These are phyloP conservation scores for Phytopythium delawarense DNA, from an alignment of 352 stramenopile genomes.

Conservation along the genomic window DNA sequence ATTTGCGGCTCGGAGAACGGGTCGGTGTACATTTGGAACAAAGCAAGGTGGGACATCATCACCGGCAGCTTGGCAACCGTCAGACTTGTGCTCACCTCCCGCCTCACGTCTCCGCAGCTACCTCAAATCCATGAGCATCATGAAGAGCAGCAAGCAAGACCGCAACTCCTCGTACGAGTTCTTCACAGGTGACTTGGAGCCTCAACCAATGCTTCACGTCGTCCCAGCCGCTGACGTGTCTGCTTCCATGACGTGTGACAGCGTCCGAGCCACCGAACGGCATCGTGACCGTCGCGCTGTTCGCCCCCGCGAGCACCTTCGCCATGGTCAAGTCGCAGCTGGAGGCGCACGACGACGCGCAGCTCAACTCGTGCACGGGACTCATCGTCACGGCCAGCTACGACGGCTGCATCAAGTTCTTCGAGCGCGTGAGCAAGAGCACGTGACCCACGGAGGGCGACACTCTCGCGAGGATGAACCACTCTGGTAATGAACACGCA, in stretches of 20 bases:
- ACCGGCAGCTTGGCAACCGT: not conserved
- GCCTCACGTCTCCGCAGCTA: conserved; percentile 10
- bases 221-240: not conserved
- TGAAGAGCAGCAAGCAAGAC: conserved; percentile 72
- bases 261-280: conserved; percentile 62
- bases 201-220: not conserved
- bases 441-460: not conserved
- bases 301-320: conserved; percentile 74
- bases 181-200: conserved; percentile 46
- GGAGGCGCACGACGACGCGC: conserved; percentile 48
- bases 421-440: conserved; percentile 43
- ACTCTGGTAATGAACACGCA: not conserved
- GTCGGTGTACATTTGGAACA: conserved; percentile 86
- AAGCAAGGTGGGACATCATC: conserved; percentile 35
- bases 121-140: conserved; percentile 44
- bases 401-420: conserved; percentile 83
- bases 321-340: conserved; percentile 79
- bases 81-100: not conserved
- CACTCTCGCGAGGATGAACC: not conserved
- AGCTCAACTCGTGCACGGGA: conserved; percentile 68
- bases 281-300: conserved; percentile 79
- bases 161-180: conserved; percentile 80
- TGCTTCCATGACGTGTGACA: conserved; percentile 9
- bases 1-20: conserved; percentile 87
- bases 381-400: conserved; percentile 83